Conservation (phyloP, 75 land plant species). For the Pinus taeda region DNA sequence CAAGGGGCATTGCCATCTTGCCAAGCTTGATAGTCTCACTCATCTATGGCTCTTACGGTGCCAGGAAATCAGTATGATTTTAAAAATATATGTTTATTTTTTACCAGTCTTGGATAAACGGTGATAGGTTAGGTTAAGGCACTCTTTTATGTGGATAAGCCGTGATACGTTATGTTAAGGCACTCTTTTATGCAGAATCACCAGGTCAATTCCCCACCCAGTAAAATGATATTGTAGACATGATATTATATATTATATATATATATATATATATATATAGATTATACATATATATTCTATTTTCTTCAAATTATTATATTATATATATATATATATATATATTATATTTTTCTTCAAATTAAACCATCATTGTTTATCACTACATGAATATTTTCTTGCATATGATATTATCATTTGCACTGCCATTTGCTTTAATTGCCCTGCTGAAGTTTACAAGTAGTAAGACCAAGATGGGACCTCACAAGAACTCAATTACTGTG, state of each 20-base stretch:
- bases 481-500: slow-evolving; percentile 15
- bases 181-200: no score
- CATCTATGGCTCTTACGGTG: slow-evolving; percentile 26
- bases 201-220: no score
- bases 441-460: slow-evolving; percentile 55
- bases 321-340: not conserved
- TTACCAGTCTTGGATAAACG: no score
- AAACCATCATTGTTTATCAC: not conserved
- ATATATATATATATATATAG: no score
- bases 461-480: slow-evolving; percentile 44
- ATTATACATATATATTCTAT: no score
- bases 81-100: no score
- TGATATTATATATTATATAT: no score
- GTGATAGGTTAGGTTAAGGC: no score
- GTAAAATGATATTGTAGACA: no score
- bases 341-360: not conserved
- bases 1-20: slow-evolving; percentile 25
- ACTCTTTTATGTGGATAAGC: no score
- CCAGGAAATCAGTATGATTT: slow-evolving; percentile 14
- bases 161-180: no score
- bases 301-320: no score
- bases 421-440: slow-evolving; percentile 48
- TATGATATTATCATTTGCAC: slow-evolving; percentile 48
- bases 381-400: not conserved
- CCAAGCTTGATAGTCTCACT: slow-evolving; percentile 25